Conservation (phyloP, 2,329 filamentous ascomycete species). For the Geosmithia flava region DNA sequence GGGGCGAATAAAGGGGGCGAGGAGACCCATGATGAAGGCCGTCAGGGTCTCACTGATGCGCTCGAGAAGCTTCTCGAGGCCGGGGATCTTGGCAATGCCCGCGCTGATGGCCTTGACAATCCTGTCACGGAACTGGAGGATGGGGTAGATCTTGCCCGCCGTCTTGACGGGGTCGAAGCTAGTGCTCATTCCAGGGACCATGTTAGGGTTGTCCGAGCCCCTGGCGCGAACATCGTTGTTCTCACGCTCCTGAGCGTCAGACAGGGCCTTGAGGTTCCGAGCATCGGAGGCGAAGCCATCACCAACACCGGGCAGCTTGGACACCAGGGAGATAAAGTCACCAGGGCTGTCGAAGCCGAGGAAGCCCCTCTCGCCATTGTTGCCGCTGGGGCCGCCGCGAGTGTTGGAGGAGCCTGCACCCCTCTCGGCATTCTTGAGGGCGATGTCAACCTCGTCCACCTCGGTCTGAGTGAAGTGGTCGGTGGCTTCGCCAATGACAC, state of each 20-base stretch:
- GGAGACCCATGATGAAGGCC: conserved; percentile 77
- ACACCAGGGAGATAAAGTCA: conserved; percentile 61
- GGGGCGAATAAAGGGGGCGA: conserved; percentile 84
- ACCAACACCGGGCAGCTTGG: conserved; percentile 61
- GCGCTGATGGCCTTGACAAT: conserved; percentile 79
- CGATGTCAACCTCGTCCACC: conserved; percentile 67
- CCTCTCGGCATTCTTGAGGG: conserved; percentile 56
- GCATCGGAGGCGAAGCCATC: conserved; percentile 56
- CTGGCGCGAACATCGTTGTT: conserved; percentile 27
- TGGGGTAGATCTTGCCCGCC: conserved; percentile 79
- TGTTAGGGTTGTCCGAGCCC: conserved; percentile 33
- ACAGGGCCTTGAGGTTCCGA: conserved; percentile 44
- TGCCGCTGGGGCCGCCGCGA: conserved; percentile 22
- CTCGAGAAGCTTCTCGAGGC: conserved; percentile 79
- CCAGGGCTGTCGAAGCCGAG: conserved; percentile 13
- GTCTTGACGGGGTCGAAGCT: conserved; percentile 70
- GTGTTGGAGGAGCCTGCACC: conserved; percentile 13
- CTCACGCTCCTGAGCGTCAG: conserved; percentile 50
- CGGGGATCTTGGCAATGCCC: conserved; percentile 84
- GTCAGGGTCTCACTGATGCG: conserved; percentile 90
- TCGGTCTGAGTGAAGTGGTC: conserved; percentile 81
- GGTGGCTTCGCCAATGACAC: conserved; percentile 62
- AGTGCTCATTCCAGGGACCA: conserved; percentile 62
- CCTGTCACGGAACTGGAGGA: conserved; percentile 85
- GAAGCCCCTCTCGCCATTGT: conserved; percentile 24